Base-by-base conservation (phyloP, 2,329 filamentous ascomycete genomes). In the Penicillium sp. region DNA sequence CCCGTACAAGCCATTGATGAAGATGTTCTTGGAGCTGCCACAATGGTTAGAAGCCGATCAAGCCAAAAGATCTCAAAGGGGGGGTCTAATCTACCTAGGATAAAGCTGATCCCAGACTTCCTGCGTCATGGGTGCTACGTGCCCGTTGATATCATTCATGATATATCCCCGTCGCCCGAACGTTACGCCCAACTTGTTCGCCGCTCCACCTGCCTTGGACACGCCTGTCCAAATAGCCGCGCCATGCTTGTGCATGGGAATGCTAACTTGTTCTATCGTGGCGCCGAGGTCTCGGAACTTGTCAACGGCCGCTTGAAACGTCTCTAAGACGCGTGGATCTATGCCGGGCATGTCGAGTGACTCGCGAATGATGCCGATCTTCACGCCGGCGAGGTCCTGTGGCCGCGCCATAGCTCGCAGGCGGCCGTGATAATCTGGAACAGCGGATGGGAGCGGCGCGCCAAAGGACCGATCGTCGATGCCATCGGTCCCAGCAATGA, bases 401-500 rank as follows among this genome's bases (percentile, higher is more conserved):
- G 1, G 16, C 6, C 18, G 18, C 2, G 35, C 18, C 35, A 18
- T n/a, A 18, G 3, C n/a, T 4, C 18, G 35, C 7, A 40, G 3
- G 3, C 18, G 35, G 18, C 16, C 35, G n/a, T n/a, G n/a, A 40
- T 40, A 40, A n/a, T 14, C 16, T 18, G 35, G 35, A 8, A 40
- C 35, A 16, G 18, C 11, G 3, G 16, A 18, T 5, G 35, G 35
- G 14, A 40, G 18, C 6, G 35, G 35, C 11, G 35, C 35, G 35
- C 35, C 35, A 40, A n/a, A 16, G 18, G 35, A 40, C 2, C 75
- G 66, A 46, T 80, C 78, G 47, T 81, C 79, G 2, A 81, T 76
- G 0, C 73, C 77, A 49, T 81, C 79, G 40, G 74, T 74, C 0
- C 79, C 79, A 1, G 77, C 74, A 14, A 81, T 75, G 0, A 69